These are phyloP conservation scores for Arthrobotrys entomopaga DNA, from an alignment of 2,329 filamentous ascomycete species.

Conservation along the genomic window DNA sequence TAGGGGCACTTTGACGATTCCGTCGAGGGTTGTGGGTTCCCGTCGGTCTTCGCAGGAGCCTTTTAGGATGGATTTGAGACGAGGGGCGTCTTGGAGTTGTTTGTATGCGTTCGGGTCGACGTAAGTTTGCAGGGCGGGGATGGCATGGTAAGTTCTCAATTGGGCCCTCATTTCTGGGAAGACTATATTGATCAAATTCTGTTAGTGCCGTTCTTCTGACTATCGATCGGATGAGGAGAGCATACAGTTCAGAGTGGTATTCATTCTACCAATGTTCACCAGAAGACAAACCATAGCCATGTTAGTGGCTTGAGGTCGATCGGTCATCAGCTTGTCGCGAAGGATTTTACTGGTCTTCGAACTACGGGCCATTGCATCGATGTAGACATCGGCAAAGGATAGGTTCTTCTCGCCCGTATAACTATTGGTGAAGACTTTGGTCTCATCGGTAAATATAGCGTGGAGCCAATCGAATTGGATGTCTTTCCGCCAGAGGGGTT, in stretches of 20 bases:
- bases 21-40: slow-evolving; percentile 82
- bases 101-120: slow-evolving; percentile 98
- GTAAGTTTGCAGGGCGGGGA: slow-evolving; percentile 92
- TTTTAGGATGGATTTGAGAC: slow-evolving; percentile 96
- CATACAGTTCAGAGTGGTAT: slow-evolving; percentile 96
- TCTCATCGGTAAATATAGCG: slow-evolving; percentile 79
- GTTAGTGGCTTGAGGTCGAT: slow-evolving; percentile 89
- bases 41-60: slow-evolving; percentile 90
- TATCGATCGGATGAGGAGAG: slow-evolving; percentile 30
- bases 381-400: slow-evolving; percentile 93
- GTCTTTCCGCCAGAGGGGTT: slow-evolving; percentile 85
- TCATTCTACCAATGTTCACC: slow-evolving; percentile 98
- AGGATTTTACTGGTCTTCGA: slow-evolving; percentile 99
- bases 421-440: slow-evolving; percentile 85
- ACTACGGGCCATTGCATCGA: slow-evolving; percentile 97
- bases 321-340: slow-evolving; percentile 92
- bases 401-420: slow-evolving; percentile 80
- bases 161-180: slow-evolving; percentile 99
- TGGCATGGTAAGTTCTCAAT: slow-evolving; percentile 95
- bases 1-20: slow-evolving; percentile 68
- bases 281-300: slow-evolving; percentile 99
- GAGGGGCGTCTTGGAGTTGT: slow-evolving; percentile 93
- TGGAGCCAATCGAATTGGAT: slow-evolving; percentile 89
- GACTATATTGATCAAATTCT: slow-evolving; percentile 68
- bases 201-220: slow-evolving; percentile 14